Evolutionary conservation across 2,329 filamentous ascomycete species (phyloP), one percentile per base, ranked within the genome.

Genomic region (Xylariaceae sp.): DNA sequence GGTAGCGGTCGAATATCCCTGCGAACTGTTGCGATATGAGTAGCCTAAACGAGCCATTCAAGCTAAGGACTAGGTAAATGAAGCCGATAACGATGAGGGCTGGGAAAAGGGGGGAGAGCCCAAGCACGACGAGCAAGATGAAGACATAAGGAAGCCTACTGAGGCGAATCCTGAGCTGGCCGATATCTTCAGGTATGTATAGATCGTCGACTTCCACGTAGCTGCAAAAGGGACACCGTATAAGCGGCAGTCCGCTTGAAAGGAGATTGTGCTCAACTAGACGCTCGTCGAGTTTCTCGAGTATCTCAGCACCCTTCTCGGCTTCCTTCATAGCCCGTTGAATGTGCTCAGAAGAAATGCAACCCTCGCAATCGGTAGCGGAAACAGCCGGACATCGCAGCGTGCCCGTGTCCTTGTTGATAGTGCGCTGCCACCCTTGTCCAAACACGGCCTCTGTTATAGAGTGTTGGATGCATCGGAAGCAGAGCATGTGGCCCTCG

Each of bases 361-460:
- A 83, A n/a, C 92, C 91, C 11, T 80, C 70, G 67, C 94, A 97
- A n/a, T 84, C 85, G 50, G 81, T 76, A 0, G 82, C 78, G 54
- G 87, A 82, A 0, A 90, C 86, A 1, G 92, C 90, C n/a, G 96
- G 82, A 71, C 94, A 97, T 62, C 84, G 85, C 56, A 97, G 79
- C 0, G 90, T 92, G 44, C 89, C 89, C 44, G 80, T 84, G 60
- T 86, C 81, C 34, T 84, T 74, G 70, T 94, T 83, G 67, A 97
- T 88, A 68, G 85, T 94, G 60, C 88, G 86, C 53, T 85, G 83
- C 90, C 93, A 97, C 55, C 90, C 90, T 73, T 97, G 94, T 0
- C 94, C 94, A 71, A 96, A 97, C 0, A 97, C 78, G 1, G 92
- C 92, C 72, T 97, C 93, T 53, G 88, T 88, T 60, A 93, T 82